A percentile compares a stretch with the other conserved stretches of the same genome.
These are phyloP conservation scores for Esteya vermicola DNA, from an alignment of 2,329 filamentous ascomycete species.

Conservation along the genomic window DNA sequence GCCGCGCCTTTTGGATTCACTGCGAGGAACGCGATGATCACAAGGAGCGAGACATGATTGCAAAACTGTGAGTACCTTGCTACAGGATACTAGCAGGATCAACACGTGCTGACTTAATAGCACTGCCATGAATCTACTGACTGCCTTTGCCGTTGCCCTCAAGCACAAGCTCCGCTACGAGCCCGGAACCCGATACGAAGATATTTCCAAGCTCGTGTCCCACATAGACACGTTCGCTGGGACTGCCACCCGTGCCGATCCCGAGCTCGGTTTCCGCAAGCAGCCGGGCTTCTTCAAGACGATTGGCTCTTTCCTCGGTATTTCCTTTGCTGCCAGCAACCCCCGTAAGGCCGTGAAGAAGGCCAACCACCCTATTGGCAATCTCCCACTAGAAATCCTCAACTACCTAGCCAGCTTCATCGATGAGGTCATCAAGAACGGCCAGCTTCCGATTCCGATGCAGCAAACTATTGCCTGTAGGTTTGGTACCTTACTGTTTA, in stretches of 20 bases:
- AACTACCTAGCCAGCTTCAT: slow-evolving; percentile 48
- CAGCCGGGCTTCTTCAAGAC: slow-evolving; percentile 29
- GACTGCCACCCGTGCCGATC: slow-evolving; percentile 22
- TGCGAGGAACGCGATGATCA: slow-evolving; percentile 42
- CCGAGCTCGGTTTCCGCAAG: slow-evolving; percentile 1
- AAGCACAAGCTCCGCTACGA: slow-evolving; percentile 65
- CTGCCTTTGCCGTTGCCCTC: slow-evolving; percentile 54
- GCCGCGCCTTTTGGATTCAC: slow-evolving; percentile 74
- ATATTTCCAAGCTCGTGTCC: slow-evolving; percentile 44
- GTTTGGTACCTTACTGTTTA: background rate
- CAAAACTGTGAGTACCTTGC: slow-evolving; percentile 42
- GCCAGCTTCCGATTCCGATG: slow-evolving; percentile 30
- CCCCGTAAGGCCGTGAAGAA: slow-evolving; percentile 55
- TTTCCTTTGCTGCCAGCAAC: slow-evolving; percentile 54
- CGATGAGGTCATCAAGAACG: slow-evolving; percentile 36
- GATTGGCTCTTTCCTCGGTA: slow-evolving; percentile 47
- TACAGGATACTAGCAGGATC: too few relatives aligned
- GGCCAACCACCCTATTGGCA: slow-evolving; percentile 51
- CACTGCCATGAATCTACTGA: slow-evolving; percentile 52
- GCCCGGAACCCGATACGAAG: slow-evolving; percentile 53
- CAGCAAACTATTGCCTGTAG: slow-evolving; percentile 33
- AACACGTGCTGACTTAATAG: slow-evolving; percentile 6
- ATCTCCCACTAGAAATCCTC: slow-evolving; percentile 57
- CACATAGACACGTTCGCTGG: slow-evolving; percentile 54
- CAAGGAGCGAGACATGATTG: slow-evolving; percentile 48